These are phyloP conservation scores for Evansstolkia leycettana DNA, from an alignment of 495 filamentous ascomycete genomes.

Conservation along the genomic window DNA sequence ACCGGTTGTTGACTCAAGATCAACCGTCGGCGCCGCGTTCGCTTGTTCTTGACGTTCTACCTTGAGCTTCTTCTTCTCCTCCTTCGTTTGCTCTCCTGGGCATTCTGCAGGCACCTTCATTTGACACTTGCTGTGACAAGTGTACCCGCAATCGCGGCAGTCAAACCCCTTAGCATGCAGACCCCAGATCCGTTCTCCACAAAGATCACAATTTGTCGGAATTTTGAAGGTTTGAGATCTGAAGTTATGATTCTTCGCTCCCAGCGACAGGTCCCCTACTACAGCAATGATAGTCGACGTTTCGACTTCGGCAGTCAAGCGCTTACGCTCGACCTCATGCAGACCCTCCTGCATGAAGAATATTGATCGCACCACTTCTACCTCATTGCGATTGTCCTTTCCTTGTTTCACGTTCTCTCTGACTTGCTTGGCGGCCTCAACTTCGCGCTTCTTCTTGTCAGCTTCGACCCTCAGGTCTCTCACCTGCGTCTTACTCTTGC, in stretches of 20 bases:
- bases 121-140: slow-evolving; percentile 96
- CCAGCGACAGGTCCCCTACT: slow-evolving; percentile 83
- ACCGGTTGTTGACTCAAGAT: slow-evolving; percentile 24
- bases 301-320: slow-evolving; percentile 82
- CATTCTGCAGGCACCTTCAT: slow-evolving; percentile 97
- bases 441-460: slow-evolving; percentile 72
- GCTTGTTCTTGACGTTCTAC: slow-evolving; percentile 66
- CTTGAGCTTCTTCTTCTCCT: slow-evolving; percentile 88
- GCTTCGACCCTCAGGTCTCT: slow-evolving; percentile 67
- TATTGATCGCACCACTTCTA: slow-evolving; percentile 60
- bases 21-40: slow-evolving; percentile 36
- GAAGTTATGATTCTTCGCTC: slow-evolving; percentile 91
- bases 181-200: slow-evolving; percentile 93
- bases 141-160: slow-evolving; percentile 92
- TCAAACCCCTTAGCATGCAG: slow-evolving; percentile 90
- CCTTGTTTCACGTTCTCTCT: slow-evolving; percentile 68
- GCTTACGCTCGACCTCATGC: slow-evolving; percentile 76
- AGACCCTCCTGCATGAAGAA: slow-evolving; percentile 73
- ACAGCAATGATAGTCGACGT: slow-evolving; percentile 72
- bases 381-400: slow-evolving; percentile 73
- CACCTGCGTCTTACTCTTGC: slow-evolving; percentile 75
- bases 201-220: slow-evolving; percentile 94
- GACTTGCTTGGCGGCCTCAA: slow-evolving; percentile 57
- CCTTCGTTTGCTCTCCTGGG: slow-evolving; percentile 84
- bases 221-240: slow-evolving; percentile 97